Percentiles rank a stretch among this genome's conserved stretches.
These are phyloP conservation scores for Apiotrichum akiyoshidainum DNA, from an alignment of 1,284 basidiomycete species.

Conservation along the genomic window DNA sequence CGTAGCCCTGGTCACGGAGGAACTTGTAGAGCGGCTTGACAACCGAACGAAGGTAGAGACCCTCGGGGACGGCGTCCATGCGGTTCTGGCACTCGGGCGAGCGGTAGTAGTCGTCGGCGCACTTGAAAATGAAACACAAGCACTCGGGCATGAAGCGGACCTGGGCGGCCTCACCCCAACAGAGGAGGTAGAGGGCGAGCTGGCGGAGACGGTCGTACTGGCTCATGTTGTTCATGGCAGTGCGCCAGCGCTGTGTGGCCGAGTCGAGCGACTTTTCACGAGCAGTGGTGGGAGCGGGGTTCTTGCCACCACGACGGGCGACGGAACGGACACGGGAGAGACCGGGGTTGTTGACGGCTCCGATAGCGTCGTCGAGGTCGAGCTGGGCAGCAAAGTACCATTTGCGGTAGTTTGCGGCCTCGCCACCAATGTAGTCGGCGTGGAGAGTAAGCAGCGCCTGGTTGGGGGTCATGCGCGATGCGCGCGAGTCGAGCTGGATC, in stretches of 20 bases:
- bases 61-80: slow-evolving; percentile 90
- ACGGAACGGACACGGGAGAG: slow-evolving; percentile 78
- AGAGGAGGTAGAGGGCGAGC: slow-evolving; percentile 90
- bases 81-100: slow-evolving; percentile 97
- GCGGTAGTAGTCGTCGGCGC: slow-evolving; percentile 98
- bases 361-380: slow-evolving; percentile 96
- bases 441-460: slow-evolving; percentile 93
- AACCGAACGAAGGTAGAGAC: slow-evolving; percentile 85
- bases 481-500: slow-evolving; percentile 93
- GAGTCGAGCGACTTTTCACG: slow-evolving; percentile 81
- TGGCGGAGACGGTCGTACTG: slow-evolving; percentile 97
- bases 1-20: slow-evolving; percentile 96
- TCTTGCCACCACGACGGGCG: slow-evolving; percentile 55
- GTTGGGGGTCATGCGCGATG: slow-evolving; percentile 96
- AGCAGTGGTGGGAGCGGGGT: slow-evolving; percentile 50
- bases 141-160: slow-evolving; percentile 98
- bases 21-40: slow-evolving; percentile 96
- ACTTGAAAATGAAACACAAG: slow-evolving; percentile 99
- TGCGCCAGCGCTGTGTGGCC: slow-evolving; percentile 88
- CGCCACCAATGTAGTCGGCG: slow-evolving; percentile 97
- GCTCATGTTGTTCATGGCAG: slow-evolving; percentile 98
- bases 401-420: slow-evolving; percentile 93
- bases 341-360: slow-evolving; percentile 86
- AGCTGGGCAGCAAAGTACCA: slow-evolving; percentile 99
- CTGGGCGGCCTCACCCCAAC: slow-evolving; percentile 98